A percentile compares a stretch with the other conserved stretches of the same genome.
These are phyloP conservation scores for Citrus inodora DNA, from an alignment of 345 rosid species.

Conservation along the genomic window DNA sequence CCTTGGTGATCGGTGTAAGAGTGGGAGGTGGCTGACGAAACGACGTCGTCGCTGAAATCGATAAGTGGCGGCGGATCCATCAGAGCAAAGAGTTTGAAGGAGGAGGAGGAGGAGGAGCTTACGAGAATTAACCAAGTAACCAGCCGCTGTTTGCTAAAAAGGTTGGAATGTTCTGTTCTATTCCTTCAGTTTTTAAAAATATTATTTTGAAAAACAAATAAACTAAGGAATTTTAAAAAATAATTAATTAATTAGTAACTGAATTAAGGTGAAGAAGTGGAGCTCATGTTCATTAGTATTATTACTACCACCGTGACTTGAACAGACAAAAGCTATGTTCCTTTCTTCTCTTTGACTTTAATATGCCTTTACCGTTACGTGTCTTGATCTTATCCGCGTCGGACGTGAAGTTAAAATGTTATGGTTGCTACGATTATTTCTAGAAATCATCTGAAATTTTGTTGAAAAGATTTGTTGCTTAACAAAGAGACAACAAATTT, in stretches of 20 bases:
- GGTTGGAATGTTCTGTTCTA: neutral
- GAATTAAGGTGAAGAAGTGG: neutral
- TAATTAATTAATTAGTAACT: too few species aligned
- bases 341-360: neutral
- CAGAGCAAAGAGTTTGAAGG: neutral
- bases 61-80: constrained; percentile 16
- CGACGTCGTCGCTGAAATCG: constrained; percentile 10
- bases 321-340: neutral
- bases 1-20: constrained; percentile 8
- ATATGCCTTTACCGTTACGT: neutral
- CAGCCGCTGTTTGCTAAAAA: neutral
- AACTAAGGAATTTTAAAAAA: too few species aligned
- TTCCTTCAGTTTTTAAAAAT: too few species aligned
- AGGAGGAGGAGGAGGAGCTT: neutral
- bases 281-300: neutral
- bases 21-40: constrained; percentile 22
- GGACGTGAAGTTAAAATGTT: neutral
- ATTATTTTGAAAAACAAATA: too few species aligned
- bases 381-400: neutral
- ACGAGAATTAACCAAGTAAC: neutral
- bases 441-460: neutral
- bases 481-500: neutral
- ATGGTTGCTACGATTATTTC: neutral
- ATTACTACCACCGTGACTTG: too few species aligned
- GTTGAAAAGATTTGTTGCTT: neutral